Percentiles rank a stretch among this genome's conserved stretches.
These are phyloP conservation scores for Nitzschia sp. DNA, from an alignment of 108 stramenopile genomes.

Conservation along the genomic window DNA sequence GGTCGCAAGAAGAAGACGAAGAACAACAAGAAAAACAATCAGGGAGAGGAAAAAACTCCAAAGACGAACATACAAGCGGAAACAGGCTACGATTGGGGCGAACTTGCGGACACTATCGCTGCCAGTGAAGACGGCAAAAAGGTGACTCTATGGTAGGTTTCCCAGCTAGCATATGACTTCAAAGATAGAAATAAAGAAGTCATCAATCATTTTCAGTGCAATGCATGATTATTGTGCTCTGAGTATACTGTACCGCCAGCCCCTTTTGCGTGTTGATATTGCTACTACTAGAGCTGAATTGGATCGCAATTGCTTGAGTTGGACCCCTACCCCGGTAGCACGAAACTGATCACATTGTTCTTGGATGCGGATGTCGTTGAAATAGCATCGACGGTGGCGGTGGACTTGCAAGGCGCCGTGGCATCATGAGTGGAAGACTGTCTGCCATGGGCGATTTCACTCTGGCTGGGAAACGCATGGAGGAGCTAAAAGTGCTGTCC, in stretches of 20 bases:
- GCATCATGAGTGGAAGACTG: background rate
- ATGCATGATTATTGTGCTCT: no score
- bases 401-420: slow-evolving; percentile 5
- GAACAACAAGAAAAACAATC: no score
- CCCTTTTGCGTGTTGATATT: background rate
- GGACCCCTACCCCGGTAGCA: no score
- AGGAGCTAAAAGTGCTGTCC: background rate
- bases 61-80: no score
- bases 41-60: no score
- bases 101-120: background rate
- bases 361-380: background rate
- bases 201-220: no score
- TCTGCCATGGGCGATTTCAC: background rate
- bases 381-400: background rate
- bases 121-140: background rate
- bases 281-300: background rate
- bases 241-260: no score
- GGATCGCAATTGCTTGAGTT: background rate
- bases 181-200: no score
- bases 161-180: background rate
- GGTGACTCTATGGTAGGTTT: background rate
- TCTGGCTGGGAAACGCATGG: background rate
- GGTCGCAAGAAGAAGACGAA: background rate
- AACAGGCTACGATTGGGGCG: background rate
- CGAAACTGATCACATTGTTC: no score